Base-by-base conservation (phyloP, 73 alveolate species). In the Paramecium tetraurelia region DNA sequence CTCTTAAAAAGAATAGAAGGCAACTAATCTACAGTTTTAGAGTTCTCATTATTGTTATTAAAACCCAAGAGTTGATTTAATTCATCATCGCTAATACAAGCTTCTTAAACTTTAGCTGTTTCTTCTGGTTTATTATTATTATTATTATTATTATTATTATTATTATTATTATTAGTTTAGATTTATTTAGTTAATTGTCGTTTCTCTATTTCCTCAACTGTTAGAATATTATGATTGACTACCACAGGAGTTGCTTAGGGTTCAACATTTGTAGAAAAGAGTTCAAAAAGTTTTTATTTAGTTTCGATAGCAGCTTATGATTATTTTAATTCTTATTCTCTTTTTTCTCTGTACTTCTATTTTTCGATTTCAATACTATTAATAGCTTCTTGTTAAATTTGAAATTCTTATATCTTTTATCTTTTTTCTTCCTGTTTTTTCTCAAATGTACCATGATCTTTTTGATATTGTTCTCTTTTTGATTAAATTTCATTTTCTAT, bases 391-490 rank as follows among this genome's bases (percentile, higher is more conserved):
- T 63, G 27, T 2, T 53, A 3, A 68, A 6, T 35, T 20, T 75
- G 8, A 41, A 41, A 41, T 41, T 38, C 87, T 35, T 75, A 63
- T 33, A 22, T 35, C 33, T 75, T 22, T 63, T 63, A 31, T 31
- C 50, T 75, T 41, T 38, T 75, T 75, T 75, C 63, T 75, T 75
- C 87, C 18, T 75, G 40, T 36, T 75, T 75, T 41, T 75, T 75
- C n/a, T 75, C 87, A 75, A 33, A 75, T 35, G 87, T 75, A 10
- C 87, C 87, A 75, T 75, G 87, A 75, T 41, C 20, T 75, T 75
- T 75, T 41, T 75, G 40, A 75, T 75, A 75, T 14, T 75, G 12
- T 38, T 38, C 59, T 35, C 87, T 75, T 38, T 35, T 75, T 41
- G 10, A 35, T 36, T 75, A n/a, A 29, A 75, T 75, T 41, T 75